Base-by-base conservation (phyloP, 2,329 filamentous ascomycete species). In the Lachnellula cervina region DNA sequence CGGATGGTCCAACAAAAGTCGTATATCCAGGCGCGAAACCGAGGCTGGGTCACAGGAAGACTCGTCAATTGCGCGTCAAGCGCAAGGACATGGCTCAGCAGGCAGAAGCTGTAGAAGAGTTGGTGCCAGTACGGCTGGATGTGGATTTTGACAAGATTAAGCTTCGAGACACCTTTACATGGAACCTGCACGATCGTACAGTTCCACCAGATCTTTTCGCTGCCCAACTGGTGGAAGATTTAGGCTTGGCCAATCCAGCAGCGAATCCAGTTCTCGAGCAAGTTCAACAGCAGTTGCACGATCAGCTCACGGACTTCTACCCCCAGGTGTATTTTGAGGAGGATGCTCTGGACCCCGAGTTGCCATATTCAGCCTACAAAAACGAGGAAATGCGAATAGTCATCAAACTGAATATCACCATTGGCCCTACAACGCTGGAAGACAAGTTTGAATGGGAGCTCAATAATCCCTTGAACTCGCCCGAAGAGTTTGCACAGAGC, bases 361-460 rank as follows among this genome's bases (percentile, higher is more conserved):
- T 95, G 13, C 92, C 93, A 0, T 97, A 97, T 70, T 86, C 82
- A 40, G 92, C 94, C 6, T 96, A 97, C 77, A 97, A 97, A 73
- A 96, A 99, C 69, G 94, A 99, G 70, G 94, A 99, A 75, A 97
- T 99, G 93, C 88, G 94, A 50, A 89, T 99, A 64, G 76, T 96
- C 44, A 84, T 99, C 73, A 97, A 97, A 73, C 80, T 99, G 50
- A 97, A 97, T 73, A 96, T 99, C 68, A 97, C 94, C 6, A 97
- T 99, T 68, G 94, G 93, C 42, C 88, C 90, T 61, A 90, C 96
- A 68, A 97, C 92, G 0, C 78, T 99, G 25, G 87, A 97, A 37
- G 94, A 99, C 68, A 94, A 97, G 70, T 97, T 99, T 59, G 94
- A 99, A 73, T 99, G 94, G 94, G 94, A 99, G 66, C 91, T 97